Evolutionary conservation across 2,329 filamentous ascomycete species (phyloP).

Genomic region (Trichoderma polysporum): DNA sequence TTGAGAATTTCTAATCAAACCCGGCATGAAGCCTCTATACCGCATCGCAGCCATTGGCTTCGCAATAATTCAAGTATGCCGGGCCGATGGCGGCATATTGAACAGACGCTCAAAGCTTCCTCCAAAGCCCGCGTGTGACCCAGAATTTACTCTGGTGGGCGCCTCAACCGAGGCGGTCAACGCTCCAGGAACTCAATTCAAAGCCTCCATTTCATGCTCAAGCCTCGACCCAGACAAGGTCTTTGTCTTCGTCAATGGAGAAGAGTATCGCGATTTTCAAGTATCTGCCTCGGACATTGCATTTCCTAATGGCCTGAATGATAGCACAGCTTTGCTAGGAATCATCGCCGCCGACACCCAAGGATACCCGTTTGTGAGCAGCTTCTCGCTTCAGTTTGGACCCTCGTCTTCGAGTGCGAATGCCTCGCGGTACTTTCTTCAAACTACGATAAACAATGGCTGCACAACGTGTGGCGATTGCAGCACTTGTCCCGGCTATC

Average conservation of each 20-base stretch:
- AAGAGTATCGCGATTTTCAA: constrained; percentile 4
- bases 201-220: constrained; percentile 12
- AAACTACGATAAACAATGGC: not conserved
- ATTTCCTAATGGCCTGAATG: constrained; percentile 3
- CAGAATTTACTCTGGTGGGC: constrained; percentile 12
- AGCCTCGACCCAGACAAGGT: not conserved
- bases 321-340: constrained; percentile 2
- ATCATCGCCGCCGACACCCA: constrained; percentile 16
- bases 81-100: not conserved
- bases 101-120: not conserved
- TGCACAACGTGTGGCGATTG: not conserved
- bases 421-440: not conserved
- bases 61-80: not conserved
- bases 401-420: not conserved
- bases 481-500: not conserved
- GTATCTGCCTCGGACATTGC: not conserved
- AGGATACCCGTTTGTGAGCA: constrained; percentile 16
- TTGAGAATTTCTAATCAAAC: not conserved
- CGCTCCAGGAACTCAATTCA: not conserved
- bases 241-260: constrained; percentile 17
- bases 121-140: constrained; percentile 4
- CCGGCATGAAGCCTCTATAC: not conserved
- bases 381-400: constrained; percentile 6
- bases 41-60: not conserved
- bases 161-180: not conserved